Evolutionary conservation across 805 yeast species (phyloP).

Genomic region (Candida tallmaniae): DNA sequence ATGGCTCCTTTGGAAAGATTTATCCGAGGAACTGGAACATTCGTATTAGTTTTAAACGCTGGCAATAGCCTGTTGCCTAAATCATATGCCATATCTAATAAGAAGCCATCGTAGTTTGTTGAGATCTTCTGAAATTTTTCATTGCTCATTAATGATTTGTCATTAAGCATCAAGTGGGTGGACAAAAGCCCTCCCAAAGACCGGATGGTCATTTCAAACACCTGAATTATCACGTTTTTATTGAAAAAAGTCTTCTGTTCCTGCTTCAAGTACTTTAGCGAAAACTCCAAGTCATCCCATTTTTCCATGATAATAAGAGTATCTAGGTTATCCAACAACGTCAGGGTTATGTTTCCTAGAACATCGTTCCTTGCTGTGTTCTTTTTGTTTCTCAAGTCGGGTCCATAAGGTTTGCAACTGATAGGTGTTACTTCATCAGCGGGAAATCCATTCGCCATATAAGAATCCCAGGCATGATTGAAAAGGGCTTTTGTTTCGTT

Average conservation of each 20-base stretch:
- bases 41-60: slow-evolving; percentile 61
- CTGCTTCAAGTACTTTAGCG: slow-evolving; percentile 24
- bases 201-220: slow-evolving; percentile 81
- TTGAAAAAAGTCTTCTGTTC: slow-evolving; percentile 48
- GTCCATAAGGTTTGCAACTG: slow-evolving; percentile 62
- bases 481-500: slow-evolving; percentile 55
- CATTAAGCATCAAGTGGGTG: slow-evolving; percentile 54
- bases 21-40: slow-evolving; percentile 76
- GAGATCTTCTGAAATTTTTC: slow-evolving; percentile 31
- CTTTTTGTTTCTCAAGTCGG: slow-evolving; percentile 49
- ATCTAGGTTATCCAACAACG: slow-evolving; percentile 76
- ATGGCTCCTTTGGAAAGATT: slow-evolving; percentile 55
- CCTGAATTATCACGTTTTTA: slow-evolving; percentile 72
- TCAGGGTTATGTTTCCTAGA: slow-evolving; percentile 76
- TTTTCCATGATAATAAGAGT: slow-evolving; percentile 72
- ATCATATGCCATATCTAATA: slow-evolving; percentile 69
- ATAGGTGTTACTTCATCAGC: slow-evolving; percentile 77
- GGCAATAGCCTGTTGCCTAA: slow-evolving; percentile 67
- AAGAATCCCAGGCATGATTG: slow-evolving; percentile 69
- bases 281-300: slow-evolving; percentile 43
- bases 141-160: slow-evolving; percentile 11
- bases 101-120: slow-evolving; percentile 59
- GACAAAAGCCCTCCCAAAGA: slow-evolving; percentile 78
- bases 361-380: slow-evolving; percentile 74
- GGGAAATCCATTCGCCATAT: slow-evolving; percentile 70